phyloP scores from a whole-genome alignment of 306 rosid genomes.

The Benincasa hispida region DNA sequence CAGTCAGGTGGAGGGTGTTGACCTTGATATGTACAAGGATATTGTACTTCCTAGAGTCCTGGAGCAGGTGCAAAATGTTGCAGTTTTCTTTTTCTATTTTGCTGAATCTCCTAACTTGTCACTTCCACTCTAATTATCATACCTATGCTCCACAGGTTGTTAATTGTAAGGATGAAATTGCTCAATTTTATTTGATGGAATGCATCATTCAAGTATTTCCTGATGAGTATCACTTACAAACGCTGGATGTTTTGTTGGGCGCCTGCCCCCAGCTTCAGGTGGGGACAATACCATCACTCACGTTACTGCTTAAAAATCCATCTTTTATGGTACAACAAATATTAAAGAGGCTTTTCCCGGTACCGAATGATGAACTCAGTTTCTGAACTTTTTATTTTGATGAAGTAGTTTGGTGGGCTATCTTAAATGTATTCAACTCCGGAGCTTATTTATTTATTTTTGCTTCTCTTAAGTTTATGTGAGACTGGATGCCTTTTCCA shows the following conservation, averaged over 20 bases:
- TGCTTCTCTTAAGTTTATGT: background rate
- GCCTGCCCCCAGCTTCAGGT: conserved; percentile 99
- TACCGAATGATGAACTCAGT: background rate
- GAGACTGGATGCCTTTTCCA: background rate
- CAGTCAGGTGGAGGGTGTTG: conserved; percentile 94
- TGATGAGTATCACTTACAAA: conserved; percentile 95
- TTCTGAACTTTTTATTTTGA: background rate
- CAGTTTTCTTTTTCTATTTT: background rate
- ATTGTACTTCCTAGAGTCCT: conserved; percentile 89
- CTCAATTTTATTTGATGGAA: conserved; percentile 89
- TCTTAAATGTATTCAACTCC: too few relatives aligned
- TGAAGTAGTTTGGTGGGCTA: background rate
- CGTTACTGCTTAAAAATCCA: background rate
- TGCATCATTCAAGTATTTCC: conserved; percentile 99
- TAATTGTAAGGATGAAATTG: conserved; percentile 91
- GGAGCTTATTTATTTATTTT: too few relatives aligned
- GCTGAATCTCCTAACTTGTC: background rate
- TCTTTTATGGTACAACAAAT: background rate
- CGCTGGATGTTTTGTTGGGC: conserved; percentile 77
- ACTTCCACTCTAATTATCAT: conserved; percentile 5
- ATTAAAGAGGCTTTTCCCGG: background rate
- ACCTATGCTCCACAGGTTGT: conserved; percentile 56
- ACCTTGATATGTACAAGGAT: conserved; percentile 93
- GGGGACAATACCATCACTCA: conserved; percentile 7
- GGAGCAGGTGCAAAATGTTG: conserved; percentile 67